Evolutionary conservation across 768 basidiomycete genomes (phyloP).

Genomic region (Russula dissimulans): DNA sequence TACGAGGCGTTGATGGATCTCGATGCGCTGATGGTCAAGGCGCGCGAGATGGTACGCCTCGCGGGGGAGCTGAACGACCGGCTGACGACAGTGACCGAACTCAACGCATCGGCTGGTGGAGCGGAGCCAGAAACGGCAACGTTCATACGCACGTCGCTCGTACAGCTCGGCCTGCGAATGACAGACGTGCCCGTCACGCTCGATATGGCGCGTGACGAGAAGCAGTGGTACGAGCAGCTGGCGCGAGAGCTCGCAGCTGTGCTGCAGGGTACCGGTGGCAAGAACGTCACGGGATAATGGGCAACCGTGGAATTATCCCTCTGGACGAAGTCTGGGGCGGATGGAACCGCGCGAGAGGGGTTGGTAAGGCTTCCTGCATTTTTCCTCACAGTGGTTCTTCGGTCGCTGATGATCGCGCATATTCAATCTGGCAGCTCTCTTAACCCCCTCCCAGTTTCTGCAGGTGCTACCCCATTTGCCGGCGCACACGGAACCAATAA

Average conservation of each 20-base stretch:
- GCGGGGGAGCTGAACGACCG: constrained; percentile 83
- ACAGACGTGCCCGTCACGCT: constrained; percentile 72
- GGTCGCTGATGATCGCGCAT: neutral
- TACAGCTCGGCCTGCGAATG: constrained; percentile 81
- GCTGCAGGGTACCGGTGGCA: constrained; percentile 41
- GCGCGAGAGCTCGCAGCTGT: constrained; percentile 74
- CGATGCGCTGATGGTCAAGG: constrained; percentile 84
- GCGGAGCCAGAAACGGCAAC: constrained; percentile 74
- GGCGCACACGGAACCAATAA: constrained; percentile 52
- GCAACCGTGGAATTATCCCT: constrained; percentile 68
- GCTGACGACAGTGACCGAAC: constrained; percentile 36
- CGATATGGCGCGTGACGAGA: constrained; percentile 82
- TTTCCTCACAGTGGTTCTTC: neutral
- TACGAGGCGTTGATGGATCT: constrained; percentile 76
- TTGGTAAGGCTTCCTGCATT: constrained; percentile 44
- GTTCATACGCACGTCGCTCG: constrained; percentile 80
- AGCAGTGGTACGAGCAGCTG: constrained; percentile 68
- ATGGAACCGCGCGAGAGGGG: constrained; percentile 90
- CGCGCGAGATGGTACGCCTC: constrained; percentile 85
- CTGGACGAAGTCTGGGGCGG: constrained; percentile 92
- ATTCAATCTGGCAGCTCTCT: constrained; percentile 48
- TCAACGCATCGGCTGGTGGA: constrained; percentile 15
- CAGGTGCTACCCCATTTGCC: constrained; percentile 63
- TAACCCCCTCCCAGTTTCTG: constrained; percentile 83
- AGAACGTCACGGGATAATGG: constrained; percentile 58